Percentiles rank a stretch among this genome's conserved stretches.
Evolutionary conservation across 106 monocot species (phyloP).

Genomic region (Posidonia australis): DNA sequence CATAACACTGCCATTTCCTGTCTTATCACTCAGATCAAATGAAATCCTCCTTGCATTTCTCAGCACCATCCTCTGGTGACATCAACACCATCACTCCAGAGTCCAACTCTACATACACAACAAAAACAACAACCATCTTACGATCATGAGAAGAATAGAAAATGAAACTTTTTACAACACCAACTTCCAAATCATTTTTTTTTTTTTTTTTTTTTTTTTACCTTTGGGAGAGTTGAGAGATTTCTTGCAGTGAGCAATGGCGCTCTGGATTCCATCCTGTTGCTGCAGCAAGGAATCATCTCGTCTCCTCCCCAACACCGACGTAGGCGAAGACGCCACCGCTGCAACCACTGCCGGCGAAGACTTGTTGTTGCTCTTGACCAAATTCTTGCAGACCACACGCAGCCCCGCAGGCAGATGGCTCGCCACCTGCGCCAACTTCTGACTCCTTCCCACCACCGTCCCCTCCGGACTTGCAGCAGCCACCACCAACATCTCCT

Average conservation of each 20-base stretch:
- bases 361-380: slow-evolving; percentile 38
- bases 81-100: no score
- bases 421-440: slow-evolving; percentile 21
- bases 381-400: slow-evolving; percentile 23
- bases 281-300: slow-evolving; percentile 64
- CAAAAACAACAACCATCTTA: no score
- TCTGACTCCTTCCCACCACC: slow-evolving; percentile 7
- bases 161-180: no score
- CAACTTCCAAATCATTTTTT: no score
- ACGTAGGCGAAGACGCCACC: slow-evolving; percentile 17
- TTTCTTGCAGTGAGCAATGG: slow-evolving; percentile 88
- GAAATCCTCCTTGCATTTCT: no score
- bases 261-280: slow-evolving; percentile 86
- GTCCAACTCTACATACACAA: no score
- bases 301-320: slow-evolving; percentile 16
- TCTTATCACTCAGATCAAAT: no score
- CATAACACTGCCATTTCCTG: no score
- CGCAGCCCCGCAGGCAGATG: slow-evolving; percentile 19
- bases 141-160: no score
- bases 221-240: slow-evolving; percentile 38
- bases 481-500: background rate
- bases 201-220: background rate
- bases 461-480: slow-evolving; percentile 1
- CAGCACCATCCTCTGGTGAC: no score
- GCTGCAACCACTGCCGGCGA: slow-evolving; percentile 30